A percentile compares a stretch with the other conserved stretches of the same genome.
phyloP scores from a whole-genome alignment of 495 filamentous ascomycete species.

The Xylaria acuta region DNA sequence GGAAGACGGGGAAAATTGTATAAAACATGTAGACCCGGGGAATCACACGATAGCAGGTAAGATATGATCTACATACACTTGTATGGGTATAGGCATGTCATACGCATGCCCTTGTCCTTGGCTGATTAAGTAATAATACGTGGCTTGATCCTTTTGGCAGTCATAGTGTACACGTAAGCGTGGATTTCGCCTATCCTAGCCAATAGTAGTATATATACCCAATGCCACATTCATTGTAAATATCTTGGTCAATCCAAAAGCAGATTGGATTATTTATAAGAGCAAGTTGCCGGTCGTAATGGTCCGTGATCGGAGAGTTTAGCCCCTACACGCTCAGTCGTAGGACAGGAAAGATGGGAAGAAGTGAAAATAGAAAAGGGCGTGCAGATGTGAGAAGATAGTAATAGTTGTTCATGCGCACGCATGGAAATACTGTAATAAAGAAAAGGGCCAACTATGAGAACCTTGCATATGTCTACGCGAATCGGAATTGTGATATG shows the following conservation, averaged over 20 bases:
- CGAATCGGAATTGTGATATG: not conserved
- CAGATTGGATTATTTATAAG: not conserved
- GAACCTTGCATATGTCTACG: not conserved
- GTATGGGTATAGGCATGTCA: not conserved
- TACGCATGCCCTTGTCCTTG: not conserved
- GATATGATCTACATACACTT: not conserved
- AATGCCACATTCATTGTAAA: not conserved
- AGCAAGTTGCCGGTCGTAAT: not conserved
- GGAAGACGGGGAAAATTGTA: not conserved
- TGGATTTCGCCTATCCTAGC: not conserved
- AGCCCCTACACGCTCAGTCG: not conserved
- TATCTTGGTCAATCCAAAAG: not conserved
- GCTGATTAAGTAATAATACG: not conserved
- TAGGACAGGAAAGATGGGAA: not conserved
- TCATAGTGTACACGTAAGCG: slow-evolving; percentile 3
- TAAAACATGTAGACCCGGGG: not conserved
- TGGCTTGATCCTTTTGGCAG: not conserved
- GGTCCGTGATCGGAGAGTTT: not conserved
- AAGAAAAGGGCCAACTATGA: not conserved
- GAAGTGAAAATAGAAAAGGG: not conserved
- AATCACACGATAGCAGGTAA: not conserved
- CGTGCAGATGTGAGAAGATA: not conserved
- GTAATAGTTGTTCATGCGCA: not conserved
- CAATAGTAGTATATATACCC: not conserved
- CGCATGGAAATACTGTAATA: not conserved